These are phyloP conservation scores for Lithohypha guttulata DNA, from an alignment of 2,329 filamentous ascomycete species.

Conservation along the genomic window DNA sequence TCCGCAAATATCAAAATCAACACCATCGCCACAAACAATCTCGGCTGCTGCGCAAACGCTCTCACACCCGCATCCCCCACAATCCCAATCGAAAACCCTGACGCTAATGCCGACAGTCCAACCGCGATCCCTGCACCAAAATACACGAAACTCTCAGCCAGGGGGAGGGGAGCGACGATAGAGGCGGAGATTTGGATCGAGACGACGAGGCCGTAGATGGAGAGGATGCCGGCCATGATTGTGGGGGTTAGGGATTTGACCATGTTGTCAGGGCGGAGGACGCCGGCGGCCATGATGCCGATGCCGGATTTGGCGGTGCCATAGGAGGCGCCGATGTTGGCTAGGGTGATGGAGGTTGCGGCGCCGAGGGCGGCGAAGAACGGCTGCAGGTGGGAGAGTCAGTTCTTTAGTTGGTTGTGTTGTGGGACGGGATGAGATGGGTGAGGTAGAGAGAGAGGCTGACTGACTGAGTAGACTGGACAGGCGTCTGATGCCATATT, in stretches of 20 bases:
- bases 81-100: conserved; percentile 76
- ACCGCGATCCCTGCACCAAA: conserved; percentile 73
- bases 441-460: no score
- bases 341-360: conserved; percentile 86
- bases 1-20: conserved; percentile 99
- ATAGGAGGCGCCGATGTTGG: conserved; percentile 89
- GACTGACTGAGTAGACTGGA: conserved; percentile 7
- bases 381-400: no score
- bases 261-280: conserved; percentile 67
- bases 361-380: conserved; percentile 97
- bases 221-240: conserved; percentile 99
- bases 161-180: conserved; percentile 37
- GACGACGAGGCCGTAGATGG: conserved; percentile 90
- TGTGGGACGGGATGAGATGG: conserved; percentile 7
- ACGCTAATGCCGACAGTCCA: conserved; percentile 71
- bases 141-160: conserved; percentile 76
- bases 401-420: no score
- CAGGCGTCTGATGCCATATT: conserved; percentile 2
- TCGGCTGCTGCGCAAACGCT: conserved; percentile 41
- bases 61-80: conserved; percentile 51
- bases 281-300: conserved; percentile 94
- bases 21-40: conserved; percentile 78
- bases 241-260: conserved; percentile 62
- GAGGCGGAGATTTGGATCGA: conserved; percentile 64
- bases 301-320: conserved; percentile 98